Base-by-base conservation (phyloP, 192 early-diverging fungal species). In the Spinellus fusiger region DNA sequence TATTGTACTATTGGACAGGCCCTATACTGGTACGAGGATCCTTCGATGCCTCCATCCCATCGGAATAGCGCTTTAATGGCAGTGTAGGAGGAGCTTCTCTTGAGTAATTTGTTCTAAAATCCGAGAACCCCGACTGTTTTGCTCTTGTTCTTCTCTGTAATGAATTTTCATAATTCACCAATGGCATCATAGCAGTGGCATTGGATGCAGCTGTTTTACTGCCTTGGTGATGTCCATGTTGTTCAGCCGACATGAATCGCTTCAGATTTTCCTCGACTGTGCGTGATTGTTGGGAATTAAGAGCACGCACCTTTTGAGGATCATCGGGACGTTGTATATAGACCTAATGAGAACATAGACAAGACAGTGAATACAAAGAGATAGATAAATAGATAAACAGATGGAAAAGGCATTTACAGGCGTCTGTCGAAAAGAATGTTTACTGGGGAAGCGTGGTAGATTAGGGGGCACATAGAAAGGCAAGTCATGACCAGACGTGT, bases 361-460 rank as follows among this genome's bases (percentile, higher is more conserved):
- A 54, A 23, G 47, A 49, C 10, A 50, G 28, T 46, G 22, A 18
- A 38, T 31, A 22, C 1, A 25, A 62, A 6, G 20, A 52, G 18
- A 32, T 49, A 40, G 34, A 46, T 22, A 31, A 6, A 46, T 28
- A 40, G 34, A 5, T 33, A 38, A 35, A 7, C 13, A n/a, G 2
- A n/a, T 44, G 18, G 12, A n/a, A 3, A 18, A 10, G 52, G 12
- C 7, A 58, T 61, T 70, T 77, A 82, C 81, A 35, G 79, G 74
- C 38, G 79, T 83, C 50, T 79, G 73, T 50, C 78, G 78, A 54
- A 77, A 83, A 0, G 79, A 83, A 59, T 83, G 81, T 56, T 79
- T 80, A 40, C 72, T 76, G 13, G 79, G 79, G 48, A 83, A 83
- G 5, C 61, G 54, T 27, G 79, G 79, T 3, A 83, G 46, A 67